Conservation (phyloP, 139 green algal genomes). For the Chlamydomonas eustigma region DNA sequence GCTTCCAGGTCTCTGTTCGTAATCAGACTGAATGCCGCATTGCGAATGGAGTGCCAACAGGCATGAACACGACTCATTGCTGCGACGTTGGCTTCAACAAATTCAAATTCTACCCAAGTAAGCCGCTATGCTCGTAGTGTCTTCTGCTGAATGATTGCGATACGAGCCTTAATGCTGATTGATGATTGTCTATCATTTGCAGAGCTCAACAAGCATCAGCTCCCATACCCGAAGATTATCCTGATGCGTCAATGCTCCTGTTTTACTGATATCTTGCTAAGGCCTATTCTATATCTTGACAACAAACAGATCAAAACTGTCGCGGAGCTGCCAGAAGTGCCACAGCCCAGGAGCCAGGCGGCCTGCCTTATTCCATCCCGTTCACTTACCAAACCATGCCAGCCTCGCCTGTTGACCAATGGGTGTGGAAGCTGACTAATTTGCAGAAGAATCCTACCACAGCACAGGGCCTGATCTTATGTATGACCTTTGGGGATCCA, state of each 20-base stretch:
- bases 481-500: neutral
- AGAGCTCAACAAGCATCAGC: no score
- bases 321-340: neutral
- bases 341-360: neutral
- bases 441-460: neutral
- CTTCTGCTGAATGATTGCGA: no score
- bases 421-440: neutral
- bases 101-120: slow-evolving; percentile 16
- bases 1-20: neutral
- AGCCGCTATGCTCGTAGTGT: no score
- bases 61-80: neutral
- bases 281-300: no score
- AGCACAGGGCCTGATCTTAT: neutral
- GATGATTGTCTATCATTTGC: no score
- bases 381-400: neutral
- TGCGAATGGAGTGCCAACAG: neutral
- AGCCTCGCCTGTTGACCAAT: neutral
- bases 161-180: no score
- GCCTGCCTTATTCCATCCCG: neutral
- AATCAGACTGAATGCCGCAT: neutral
- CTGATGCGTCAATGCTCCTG: no score
- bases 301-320: neutral
- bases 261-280: neutral
- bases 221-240: no score
- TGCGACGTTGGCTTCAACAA: slow-evolving; percentile 16